A percentile compares a stretch with the other conserved stretches of the same genome.
phyloP scores from a whole-genome alignment of 2,329 filamentous ascomycete species.

The Madurella fahalii region DNA sequence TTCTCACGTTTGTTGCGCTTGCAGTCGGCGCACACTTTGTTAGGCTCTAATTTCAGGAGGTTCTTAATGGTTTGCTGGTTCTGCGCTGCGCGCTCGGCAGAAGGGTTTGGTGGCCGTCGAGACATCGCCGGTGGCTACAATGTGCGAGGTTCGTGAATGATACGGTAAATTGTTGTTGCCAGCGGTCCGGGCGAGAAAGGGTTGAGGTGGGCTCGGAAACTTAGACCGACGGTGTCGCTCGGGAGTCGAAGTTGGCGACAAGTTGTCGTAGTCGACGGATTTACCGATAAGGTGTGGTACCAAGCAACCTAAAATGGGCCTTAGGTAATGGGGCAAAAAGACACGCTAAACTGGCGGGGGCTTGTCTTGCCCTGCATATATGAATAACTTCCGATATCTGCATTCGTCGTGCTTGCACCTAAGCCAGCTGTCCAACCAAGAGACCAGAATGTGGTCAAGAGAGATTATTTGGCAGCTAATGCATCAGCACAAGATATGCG shows the following conservation, averaged over 20 bases:
- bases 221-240: neutral
- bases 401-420: too few species aligned
- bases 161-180: neutral
- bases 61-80: constrained; percentile 93
- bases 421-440: too few species aligned
- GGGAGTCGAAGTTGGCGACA: neutral
- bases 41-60: constrained; percentile 87
- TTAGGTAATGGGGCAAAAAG: neutral
- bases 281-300: constrained; percentile 8
- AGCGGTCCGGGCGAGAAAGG: too few species aligned
- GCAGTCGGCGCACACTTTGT: constrained; percentile 97
- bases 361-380: too few species aligned
- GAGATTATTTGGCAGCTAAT: too few species aligned
- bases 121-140: constrained; percentile 58
- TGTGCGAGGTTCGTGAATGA: too few species aligned
- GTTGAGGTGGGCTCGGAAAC: neutral
- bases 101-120: constrained; percentile 68
- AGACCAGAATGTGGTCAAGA: too few species aligned
- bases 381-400: too few species aligned
- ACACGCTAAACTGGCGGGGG: neutral
- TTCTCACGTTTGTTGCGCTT: constrained; percentile 89
- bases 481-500: too few species aligned
- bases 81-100: constrained; percentile 78
- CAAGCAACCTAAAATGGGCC: too few species aligned
- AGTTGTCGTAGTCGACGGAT: constrained; percentile 4